Conservation (phyloP, 352 stramenopile genomes). For the Albugo laibachii region DNA sequence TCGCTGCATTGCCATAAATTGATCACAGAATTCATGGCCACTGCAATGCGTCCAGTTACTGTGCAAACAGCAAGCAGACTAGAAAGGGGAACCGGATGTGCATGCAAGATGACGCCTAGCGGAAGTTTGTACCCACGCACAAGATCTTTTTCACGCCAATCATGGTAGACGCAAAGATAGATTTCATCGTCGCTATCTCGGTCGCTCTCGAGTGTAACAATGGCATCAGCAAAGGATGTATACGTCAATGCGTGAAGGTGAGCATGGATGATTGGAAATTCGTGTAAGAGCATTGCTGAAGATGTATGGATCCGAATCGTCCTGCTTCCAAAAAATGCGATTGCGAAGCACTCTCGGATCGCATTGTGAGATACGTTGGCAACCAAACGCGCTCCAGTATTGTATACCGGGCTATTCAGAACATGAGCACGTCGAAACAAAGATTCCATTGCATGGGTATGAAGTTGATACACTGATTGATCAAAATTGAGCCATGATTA, state of each 20-base stretch:
- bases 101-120: constrained; percentile 17
- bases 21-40: constrained; percentile 50
- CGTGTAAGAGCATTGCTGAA: constrained; percentile 51
- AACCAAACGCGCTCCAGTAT: constrained; percentile 22
- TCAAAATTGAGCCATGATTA: no score
- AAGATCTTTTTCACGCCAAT: constrained; percentile 62
- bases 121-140: constrained; percentile 68
- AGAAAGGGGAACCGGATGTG: constrained; percentile 12
- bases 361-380: constrained; percentile 37
- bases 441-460: constrained; percentile 19
- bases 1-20: constrained; percentile 76
- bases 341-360: constrained; percentile 47
- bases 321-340: constrained; percentile 33
- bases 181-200: constrained; percentile 35
- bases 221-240: constrained; percentile 71
- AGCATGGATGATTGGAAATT: constrained; percentile 59
- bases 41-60: constrained; percentile 57
- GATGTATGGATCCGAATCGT: constrained; percentile 65
- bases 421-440: constrained; percentile 40
- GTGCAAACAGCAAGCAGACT: constrained; percentile 55
- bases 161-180: constrained; percentile 74
- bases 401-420: constrained; percentile 3
- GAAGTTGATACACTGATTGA: no score
- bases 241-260: constrained; percentile 54
- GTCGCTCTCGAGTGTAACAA: constrained; percentile 63